A percentile compares a stretch with the other conserved stretches of the same genome.
These are phyloP conservation scores for Ulmus americana DNA, from an alignment of 331 rosid species.

Conservation along the genomic window DNA sequence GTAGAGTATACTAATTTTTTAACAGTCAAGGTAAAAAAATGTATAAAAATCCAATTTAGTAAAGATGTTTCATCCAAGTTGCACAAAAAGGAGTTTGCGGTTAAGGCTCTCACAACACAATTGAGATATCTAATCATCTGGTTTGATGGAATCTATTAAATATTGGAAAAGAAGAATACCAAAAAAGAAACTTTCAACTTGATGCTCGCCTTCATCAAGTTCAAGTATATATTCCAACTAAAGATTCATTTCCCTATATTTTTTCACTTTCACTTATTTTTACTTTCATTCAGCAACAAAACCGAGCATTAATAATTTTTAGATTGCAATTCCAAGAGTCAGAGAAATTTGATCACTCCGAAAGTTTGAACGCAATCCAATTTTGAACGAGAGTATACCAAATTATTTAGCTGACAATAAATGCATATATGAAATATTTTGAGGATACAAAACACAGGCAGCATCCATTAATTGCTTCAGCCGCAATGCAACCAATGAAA, in stretches of 20 bases:
- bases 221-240: background rate
- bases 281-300: constrained; percentile 12
- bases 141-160: too few species aligned
- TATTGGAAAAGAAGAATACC: too few species aligned
- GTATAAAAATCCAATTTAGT: background rate
- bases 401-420: background rate
- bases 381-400: background rate
- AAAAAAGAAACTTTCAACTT: too few species aligned
- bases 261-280: background rate
- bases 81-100: background rate
- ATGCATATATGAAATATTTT: background rate
- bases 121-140: too few species aligned
- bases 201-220: too few species aligned
- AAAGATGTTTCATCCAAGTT: constrained; percentile 10
- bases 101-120: too few species aligned
- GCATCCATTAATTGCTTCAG: constrained; percentile 73
- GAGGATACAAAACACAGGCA: constrained; percentile 96
- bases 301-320: background rate
- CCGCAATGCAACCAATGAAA: constrained; percentile 80
- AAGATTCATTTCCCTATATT: background rate
- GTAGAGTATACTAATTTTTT: constrained; percentile 59
- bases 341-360: background rate
- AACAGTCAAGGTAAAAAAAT: constrained; percentile 42
- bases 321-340: background rate
- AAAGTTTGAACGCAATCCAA: background rate